Percentiles rank a stretch among this genome's conserved stretches.
Evolutionary conservation across 2,329 filamentous ascomycete genomes (phyloP).

Genomic region (Botrytis aclada): DNA sequence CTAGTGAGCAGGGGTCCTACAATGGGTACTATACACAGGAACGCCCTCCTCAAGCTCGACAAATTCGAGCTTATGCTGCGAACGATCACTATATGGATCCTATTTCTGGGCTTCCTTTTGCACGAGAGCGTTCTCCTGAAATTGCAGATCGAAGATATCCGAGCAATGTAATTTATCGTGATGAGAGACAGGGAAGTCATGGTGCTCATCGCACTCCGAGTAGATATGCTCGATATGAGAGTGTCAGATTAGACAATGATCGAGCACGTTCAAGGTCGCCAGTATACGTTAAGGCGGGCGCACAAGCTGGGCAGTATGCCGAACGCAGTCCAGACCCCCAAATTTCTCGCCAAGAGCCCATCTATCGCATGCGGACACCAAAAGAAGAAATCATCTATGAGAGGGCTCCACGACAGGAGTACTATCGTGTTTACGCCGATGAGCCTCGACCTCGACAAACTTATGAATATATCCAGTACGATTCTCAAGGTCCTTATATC

Average conservation of each 20-base stretch:
- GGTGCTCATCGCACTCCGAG: constrained; percentile 34
- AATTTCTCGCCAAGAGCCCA: constrained; percentile 31
- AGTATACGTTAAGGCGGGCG: constrained; percentile 36
- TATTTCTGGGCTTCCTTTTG: constrained; percentile 23
- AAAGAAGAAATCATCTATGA: constrained; percentile 36
- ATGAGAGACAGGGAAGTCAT: constrained; percentile 36
- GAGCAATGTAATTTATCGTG: constrained; percentile 37
- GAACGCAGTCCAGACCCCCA: constrained; percentile 36
- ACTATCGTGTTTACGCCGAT: constrained; percentile 39
- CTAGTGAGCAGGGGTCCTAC: constrained; percentile 17
- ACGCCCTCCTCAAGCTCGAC: constrained; percentile 24
- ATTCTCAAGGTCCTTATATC: constrained; percentile 47
- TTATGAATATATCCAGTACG: constrained; percentile 47
- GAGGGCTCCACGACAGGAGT: constrained; percentile 37
- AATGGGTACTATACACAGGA: constrained; percentile 29
- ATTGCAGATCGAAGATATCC: constrained; percentile 37
- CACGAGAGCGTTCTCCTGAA: constrained; percentile 35
- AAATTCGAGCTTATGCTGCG: constrained; percentile 28
- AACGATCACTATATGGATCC: constrained; percentile 31
- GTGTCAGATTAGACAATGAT: constrained; percentile 37
- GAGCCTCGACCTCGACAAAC: constrained; percentile 36
- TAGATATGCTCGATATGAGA: constrained; percentile 38
- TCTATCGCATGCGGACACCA: constrained; percentile 36
- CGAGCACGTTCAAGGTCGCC: constrained; percentile 39
- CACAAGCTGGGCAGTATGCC: constrained; percentile 34